A percentile compares a stretch with the other conserved stretches of the same genome.
These are phyloP conservation scores for Claviceps quebecensis DNA, from an alignment of 2,329 filamentous ascomycete species.

Conservation along the genomic window DNA sequence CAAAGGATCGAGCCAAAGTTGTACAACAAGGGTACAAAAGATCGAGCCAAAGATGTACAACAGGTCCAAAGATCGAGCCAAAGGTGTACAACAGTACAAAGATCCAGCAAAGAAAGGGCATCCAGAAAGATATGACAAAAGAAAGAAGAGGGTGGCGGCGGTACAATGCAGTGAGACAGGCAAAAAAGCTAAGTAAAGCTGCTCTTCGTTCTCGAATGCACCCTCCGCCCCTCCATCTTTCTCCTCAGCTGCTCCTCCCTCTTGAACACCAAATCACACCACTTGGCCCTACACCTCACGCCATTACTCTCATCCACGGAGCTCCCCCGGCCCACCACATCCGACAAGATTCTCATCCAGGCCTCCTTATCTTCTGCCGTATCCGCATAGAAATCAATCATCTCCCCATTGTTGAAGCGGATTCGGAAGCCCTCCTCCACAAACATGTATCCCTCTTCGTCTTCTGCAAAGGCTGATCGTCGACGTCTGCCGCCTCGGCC, in stretches of 20 bases:
- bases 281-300: slow-evolving; percentile 39
- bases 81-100: background rate
- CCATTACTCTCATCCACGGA: slow-evolving; percentile 29
- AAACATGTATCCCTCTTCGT: slow-evolving; percentile 99
- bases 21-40: no score
- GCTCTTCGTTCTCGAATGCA: slow-evolving; percentile 45
- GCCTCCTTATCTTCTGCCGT: slow-evolving; percentile 74
- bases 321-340: slow-evolving; percentile 46
- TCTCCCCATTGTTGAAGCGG: slow-evolving; percentile 93
- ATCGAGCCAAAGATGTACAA: no score
- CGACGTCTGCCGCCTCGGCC: slow-evolving; percentile 67
- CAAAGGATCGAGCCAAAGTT: no score
- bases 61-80: no score
- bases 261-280: slow-evolving; percentile 55
- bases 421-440: slow-evolving; percentile 98
- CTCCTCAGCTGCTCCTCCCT: slow-evolving; percentile 45
- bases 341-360: slow-evolving; percentile 82
- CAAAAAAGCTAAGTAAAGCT: no score
- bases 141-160: no score
- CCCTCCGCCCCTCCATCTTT: slow-evolving; percentile 36
- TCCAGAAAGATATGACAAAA: no score
- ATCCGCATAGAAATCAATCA: slow-evolving; percentile 97
- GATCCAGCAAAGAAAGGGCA: background rate
- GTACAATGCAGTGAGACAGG: no score
- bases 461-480: slow-evolving; percentile 90